These are phyloP conservation scores for Boletus insuetus DNA, from an alignment of 768 basidiomycete genomes.

Conservation along the genomic window DNA sequence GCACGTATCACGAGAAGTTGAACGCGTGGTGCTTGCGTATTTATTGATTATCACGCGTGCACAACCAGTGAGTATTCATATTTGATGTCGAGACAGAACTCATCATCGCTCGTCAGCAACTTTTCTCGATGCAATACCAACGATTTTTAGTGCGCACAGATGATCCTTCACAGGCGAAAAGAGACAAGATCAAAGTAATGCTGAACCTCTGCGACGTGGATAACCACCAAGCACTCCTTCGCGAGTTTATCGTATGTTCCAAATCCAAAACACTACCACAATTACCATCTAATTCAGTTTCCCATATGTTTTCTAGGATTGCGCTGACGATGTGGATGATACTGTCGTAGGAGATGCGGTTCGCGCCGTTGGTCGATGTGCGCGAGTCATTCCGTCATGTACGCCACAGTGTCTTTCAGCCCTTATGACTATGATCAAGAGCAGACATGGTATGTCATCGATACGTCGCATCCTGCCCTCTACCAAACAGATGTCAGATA, in stretches of 20 bases:
- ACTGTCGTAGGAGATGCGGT: constrained; percentile 69
- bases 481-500: constrained; percentile 45
- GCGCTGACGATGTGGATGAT: constrained; percentile 76
- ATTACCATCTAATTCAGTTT: neutral
- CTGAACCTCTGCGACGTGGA: constrained; percentile 61
- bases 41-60: constrained; percentile 60
- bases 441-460: constrained; percentile 56
- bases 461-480: neutral
- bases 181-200: constrained; percentile 72
- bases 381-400: constrained; percentile 64
- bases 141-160: constrained; percentile 68
- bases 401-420: constrained; percentile 69
- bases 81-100: neutral
- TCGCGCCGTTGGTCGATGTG: constrained; percentile 74
- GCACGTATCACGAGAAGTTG: constrained; percentile 64
- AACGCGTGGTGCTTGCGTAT: constrained; percentile 72
- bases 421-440: constrained; percentile 79
- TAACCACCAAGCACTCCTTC: constrained; percentile 67
- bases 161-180: constrained; percentile 66
- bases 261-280: neutral
- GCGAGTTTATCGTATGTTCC: constrained; percentile 77
- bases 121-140: constrained; percentile 61
- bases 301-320: constrained; percentile 51
- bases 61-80: constrained; percentile 54
- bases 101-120: constrained; percentile 21